Percentiles rank a stretch among this genome's conserved stretches.
phyloP scores from a whole-genome alignment of 371 early-diverging fungal species.

The Entomophthora muscae region DNA sequence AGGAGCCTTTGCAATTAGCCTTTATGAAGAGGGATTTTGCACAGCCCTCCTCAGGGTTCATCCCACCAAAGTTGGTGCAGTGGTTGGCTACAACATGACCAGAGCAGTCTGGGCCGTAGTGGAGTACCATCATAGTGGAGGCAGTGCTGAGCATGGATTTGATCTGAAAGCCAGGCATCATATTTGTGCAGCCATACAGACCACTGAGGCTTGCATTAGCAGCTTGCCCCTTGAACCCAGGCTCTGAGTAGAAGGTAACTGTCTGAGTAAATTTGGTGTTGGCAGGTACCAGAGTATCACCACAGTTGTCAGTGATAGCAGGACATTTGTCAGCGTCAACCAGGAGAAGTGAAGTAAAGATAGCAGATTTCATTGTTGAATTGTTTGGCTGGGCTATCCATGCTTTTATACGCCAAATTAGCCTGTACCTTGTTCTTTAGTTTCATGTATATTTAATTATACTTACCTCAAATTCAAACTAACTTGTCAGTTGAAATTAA shows the following conservation, averaged over 20 bases:
- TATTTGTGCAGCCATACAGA: not conserved
- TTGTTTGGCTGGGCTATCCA: no score
- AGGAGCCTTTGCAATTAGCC: not conserved
- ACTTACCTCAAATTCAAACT: no score
- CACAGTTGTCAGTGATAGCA: not conserved
- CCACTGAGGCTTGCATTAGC: no score
- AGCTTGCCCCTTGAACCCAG: not conserved
- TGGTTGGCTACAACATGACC: not conserved
- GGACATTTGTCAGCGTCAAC: conserved; percentile 5
- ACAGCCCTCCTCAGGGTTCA: not conserved
- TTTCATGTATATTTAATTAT: no score
- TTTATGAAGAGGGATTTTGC: not conserved
- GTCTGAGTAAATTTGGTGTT: not conserved
- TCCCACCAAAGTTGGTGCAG: not conserved
- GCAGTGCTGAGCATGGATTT: not conserved
- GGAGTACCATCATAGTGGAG: not conserved
- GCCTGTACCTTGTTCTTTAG: no score
- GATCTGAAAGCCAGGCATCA: not conserved
- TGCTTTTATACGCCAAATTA: no score
- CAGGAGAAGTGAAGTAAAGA: no score
- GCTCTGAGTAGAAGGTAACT: not conserved
- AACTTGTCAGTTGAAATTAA: no score
- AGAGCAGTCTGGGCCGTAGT: conserved; percentile 1
- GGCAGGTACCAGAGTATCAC: not conserved
- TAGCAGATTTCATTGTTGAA: no score